phyloP scores from a whole-genome alignment of 257 asterid genomes.

The Avicennia marina region DNA sequence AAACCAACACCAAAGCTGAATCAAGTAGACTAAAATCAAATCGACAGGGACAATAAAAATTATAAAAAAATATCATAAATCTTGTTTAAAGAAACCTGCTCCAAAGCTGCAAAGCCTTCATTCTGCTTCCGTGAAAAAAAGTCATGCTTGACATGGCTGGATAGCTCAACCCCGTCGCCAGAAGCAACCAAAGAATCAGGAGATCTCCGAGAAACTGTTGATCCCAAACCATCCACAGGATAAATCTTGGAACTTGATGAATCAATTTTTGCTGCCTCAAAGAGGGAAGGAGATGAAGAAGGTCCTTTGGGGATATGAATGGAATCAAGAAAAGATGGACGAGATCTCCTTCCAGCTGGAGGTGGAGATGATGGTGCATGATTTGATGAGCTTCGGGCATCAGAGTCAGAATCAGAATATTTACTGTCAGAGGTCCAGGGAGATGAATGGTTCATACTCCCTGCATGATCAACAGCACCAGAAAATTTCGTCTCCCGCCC shows the following conservation, averaged over 20 bases:
- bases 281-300: constrained; percentile 38
- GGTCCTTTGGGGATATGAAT: constrained; percentile 63
- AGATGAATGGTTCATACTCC: constrained; percentile 32
- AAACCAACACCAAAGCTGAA: background rate
- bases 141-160: constrained; percentile 42
- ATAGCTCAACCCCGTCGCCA: constrained; percentile 40
- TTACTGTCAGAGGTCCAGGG: constrained; percentile 41
- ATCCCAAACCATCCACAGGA: constrained; percentile 51
- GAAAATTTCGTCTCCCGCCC: constrained; percentile 34
- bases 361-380: constrained; percentile 44
- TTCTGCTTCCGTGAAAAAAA: constrained; percentile 60
- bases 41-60: background rate
- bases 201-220: constrained; percentile 39
- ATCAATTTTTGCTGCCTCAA: constrained; percentile 41
- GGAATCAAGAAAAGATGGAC: constrained; percentile 91
- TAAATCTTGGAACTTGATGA: constrained; percentile 43
- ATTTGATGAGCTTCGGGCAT: constrained; percentile 37
- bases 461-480: constrained; percentile 30
- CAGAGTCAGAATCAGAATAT: constrained; percentile 39
- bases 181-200: constrained; percentile 32
- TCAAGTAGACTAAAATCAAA: background rate
- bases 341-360: constrained; percentile 63
- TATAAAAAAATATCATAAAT: background rate
- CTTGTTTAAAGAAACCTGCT: constrained; percentile 58
- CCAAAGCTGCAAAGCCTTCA: constrained; percentile 88